Evolutionary conservation across 2,329 filamentous ascomycete genomes (phyloP).

Genomic region (Exserohilum turcica): DNA sequence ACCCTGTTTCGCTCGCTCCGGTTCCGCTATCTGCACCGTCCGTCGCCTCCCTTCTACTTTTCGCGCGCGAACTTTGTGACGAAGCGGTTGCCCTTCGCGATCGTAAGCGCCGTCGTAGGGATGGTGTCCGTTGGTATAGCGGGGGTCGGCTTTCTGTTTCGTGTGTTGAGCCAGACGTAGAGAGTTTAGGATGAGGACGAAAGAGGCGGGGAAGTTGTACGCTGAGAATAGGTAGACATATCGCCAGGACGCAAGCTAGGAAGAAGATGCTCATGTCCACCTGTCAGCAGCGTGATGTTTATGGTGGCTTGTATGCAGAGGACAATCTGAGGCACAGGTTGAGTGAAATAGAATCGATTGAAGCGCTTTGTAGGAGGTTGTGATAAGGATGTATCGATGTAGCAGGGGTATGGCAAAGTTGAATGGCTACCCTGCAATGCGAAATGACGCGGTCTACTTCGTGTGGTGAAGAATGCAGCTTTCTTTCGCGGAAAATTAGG

Average conservation of each 20-base stretch:
- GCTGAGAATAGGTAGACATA: constrained; percentile 30
- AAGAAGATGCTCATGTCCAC: constrained; percentile 21
- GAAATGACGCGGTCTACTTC: neutral
- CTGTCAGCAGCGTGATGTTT: neutral
- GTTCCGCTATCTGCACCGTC: constrained; percentile 16
- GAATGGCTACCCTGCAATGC: neutral
- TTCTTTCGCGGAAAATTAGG: neutral
- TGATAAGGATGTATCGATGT: neutral
- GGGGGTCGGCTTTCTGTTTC: constrained; percentile 19
- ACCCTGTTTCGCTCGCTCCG: constrained; percentile 1
- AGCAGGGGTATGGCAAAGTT: too few species aligned
- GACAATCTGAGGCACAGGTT: neutral
- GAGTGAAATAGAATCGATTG: neutral
- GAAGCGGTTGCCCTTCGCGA: neutral
- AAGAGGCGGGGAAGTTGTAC: constrained; percentile 26
- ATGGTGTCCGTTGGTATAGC: constrained; percentile 14
- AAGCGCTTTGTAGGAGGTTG: neutral
- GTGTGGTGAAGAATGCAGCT: neutral
- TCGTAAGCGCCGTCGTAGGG: constrained; percentile 15
- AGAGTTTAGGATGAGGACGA: neutral
- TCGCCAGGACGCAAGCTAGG: constrained; percentile 24
- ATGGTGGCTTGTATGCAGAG: neutral
- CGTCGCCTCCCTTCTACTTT: neutral
- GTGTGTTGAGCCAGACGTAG: constrained; percentile 11
- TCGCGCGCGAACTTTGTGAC: neutral